Conservation (phyloP, 2,329 filamentous ascomycete genomes). For the Elsinoe fawcettii region DNA sequence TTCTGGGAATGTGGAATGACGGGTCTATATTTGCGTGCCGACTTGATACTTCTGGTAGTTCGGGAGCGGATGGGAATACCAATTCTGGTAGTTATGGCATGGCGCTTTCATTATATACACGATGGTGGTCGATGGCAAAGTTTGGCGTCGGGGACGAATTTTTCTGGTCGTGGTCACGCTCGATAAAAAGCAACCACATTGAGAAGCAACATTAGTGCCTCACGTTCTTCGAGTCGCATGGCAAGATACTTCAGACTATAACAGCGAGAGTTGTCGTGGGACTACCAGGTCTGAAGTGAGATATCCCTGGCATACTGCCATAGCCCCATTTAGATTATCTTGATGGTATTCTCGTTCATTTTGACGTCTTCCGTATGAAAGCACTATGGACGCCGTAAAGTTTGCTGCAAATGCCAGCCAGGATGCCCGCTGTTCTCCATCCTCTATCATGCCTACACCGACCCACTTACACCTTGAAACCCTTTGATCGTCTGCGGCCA, state of each 20-base stretch:
- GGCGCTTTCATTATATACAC: slow-evolving; percentile 11
- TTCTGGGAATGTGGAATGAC: too few species aligned
- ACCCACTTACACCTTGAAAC: slow-evolving; percentile 94
- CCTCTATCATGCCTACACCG: slow-evolving; percentile 15
- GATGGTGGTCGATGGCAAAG: slow-evolving; percentile 11
- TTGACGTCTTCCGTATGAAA: slow-evolving; percentile 15
- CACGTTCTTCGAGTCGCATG: too few species aligned
- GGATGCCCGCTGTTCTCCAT: slow-evolving; percentile 12
- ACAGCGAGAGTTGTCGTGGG: too few species aligned
- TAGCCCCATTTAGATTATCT: too few species aligned
- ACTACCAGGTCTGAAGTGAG: not conserved
- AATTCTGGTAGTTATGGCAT: not conserved
- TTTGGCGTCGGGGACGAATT: not conserved
- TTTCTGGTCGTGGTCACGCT: not conserved
- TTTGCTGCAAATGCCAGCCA: slow-evolving; percentile 15
- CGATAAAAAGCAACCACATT: not conserved
- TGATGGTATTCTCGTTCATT: slow-evolving; percentile 16
- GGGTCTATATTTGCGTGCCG: too few species aligned
- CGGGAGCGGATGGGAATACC: not conserved
- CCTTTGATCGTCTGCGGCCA: slow-evolving; percentile 95
- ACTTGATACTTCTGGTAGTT: not conserved
- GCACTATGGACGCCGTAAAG: slow-evolving; percentile 14
- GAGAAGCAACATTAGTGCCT: not conserved
- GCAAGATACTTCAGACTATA: too few species aligned
- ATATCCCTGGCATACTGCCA: too few species aligned